phyloP scores from a whole-genome alignment of 139 green algal species.

The Haematococcus lacustris region DNA sequence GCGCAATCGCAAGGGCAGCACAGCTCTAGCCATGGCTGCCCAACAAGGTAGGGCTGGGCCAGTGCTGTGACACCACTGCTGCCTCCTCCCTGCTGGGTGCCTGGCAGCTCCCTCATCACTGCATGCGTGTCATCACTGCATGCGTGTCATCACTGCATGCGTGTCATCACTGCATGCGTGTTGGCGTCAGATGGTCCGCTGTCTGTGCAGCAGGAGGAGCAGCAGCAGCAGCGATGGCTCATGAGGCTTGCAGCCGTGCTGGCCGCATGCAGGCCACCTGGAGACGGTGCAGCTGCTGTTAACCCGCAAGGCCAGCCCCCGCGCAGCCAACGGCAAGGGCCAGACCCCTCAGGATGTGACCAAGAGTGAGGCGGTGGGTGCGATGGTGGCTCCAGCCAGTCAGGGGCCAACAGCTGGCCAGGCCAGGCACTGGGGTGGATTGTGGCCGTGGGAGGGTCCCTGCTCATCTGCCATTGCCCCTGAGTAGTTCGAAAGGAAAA shows the following conservation, averaged over 20 bases:
- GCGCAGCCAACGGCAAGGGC: slow-evolving; percentile 37
- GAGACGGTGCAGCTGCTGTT: slow-evolving; percentile 56
- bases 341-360: slow-evolving; percentile 43
- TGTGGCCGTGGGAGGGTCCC: no score
- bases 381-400: no score
- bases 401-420: no score
- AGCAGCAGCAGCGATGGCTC: background rate
- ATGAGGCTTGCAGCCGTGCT: background rate
- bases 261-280: slow-evolving; percentile 29
- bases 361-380: slow-evolving; percentile 19
- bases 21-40: slow-evolving; percentile 54
- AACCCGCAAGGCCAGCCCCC: slow-evolving; percentile 49
- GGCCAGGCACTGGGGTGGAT: no score
- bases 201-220: background rate
- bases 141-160: no score
- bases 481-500: no score
- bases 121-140: no score
- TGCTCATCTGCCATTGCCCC: no score
- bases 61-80: background rate
- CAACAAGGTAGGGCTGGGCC: slow-evolving; percentile 22
- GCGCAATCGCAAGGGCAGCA: slow-evolving; percentile 62
- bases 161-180: no score
- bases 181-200: background rate
- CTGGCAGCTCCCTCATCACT: background rate
- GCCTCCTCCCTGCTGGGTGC: background rate